phyloP scores from a whole-genome alignment of 73 alveolate genomes.

The Blepharisma japonicum region DNA sequence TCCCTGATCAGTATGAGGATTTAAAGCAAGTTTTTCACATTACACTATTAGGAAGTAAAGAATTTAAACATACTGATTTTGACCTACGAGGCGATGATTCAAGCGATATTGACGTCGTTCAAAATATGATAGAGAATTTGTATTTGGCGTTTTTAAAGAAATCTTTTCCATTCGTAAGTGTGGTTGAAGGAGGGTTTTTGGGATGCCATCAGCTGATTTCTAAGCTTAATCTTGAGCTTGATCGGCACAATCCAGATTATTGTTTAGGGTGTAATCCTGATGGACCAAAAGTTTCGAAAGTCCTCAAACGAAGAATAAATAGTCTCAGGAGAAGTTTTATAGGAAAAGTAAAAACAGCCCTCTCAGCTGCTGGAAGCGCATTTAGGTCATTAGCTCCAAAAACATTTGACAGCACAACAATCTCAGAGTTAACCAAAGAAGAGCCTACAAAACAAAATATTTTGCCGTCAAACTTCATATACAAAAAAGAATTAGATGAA shows the following conservation, averaged over 20 bases:
- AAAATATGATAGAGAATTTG: constrained; percentile 13
- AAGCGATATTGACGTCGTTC: background rate
- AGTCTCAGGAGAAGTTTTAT: constrained; percentile 10
- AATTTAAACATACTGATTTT: background rate
- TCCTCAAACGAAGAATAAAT: background rate
- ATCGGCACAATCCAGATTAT: constrained; percentile 14
- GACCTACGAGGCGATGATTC: background rate
- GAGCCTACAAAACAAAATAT: background rate
- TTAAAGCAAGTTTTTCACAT: constrained; percentile 2
- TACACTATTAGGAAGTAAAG: background rate
- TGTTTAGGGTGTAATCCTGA: constrained; percentile 7
- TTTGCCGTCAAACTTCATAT: background rate
- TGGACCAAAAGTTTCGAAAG: background rate
- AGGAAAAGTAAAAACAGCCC: constrained; percentile 11
- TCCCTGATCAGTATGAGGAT: constrained; percentile 9
- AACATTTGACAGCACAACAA: background rate
- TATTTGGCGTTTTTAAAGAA: background rate
- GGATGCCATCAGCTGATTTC: constrained; percentile 4
- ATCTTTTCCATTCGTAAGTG: background rate
- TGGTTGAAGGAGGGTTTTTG: constrained; percentile 6
- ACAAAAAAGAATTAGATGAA: background rate
- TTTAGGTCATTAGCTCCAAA: background rate
- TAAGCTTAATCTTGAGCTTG: background rate
- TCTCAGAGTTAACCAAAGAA: background rate
- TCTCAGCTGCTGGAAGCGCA: constrained; percentile 15